These are phyloP conservation scores for Claviceps arundinis DNA, from an alignment of 2,329 filamentous ascomycete species.

Conservation along the genomic window DNA sequence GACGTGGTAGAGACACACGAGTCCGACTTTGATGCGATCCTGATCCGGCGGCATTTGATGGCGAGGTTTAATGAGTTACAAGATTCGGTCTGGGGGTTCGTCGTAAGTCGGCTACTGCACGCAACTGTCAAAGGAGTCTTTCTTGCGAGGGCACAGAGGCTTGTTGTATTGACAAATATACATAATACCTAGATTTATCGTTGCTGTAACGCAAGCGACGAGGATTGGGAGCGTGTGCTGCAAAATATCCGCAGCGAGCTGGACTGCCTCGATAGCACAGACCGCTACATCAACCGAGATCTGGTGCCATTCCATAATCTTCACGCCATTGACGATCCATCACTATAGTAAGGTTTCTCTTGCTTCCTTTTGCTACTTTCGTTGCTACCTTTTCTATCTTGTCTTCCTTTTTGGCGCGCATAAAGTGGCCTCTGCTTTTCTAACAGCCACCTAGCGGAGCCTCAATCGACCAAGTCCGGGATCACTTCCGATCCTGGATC, in stretches of 20 bases:
- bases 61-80: background rate
- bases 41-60: background rate
- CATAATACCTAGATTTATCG: constrained; percentile 1
- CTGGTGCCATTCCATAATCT: background rate
- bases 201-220: background rate
- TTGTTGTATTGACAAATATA: background rate
- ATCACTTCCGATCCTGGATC: constrained; percentile 3
- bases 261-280: background rate
- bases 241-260: background rate
- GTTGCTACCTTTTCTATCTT: background rate
- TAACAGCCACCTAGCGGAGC: background rate
- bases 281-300: background rate
- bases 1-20: background rate
- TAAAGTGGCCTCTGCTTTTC: too few species aligned
- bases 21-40: background rate
- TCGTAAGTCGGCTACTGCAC: background rate
- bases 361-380: background rate
- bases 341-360: background rate
- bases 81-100: constrained; percentile 1
- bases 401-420: too few species aligned
- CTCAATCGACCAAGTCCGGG: constrained; percentile 1
- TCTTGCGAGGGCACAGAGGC: background rate
- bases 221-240: background rate
- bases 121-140: too few species aligned
- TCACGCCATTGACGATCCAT: background rate